Base-by-base conservation (phyloP, 768 basidiomycete species). In the Tephrocybe sp. region DNA sequence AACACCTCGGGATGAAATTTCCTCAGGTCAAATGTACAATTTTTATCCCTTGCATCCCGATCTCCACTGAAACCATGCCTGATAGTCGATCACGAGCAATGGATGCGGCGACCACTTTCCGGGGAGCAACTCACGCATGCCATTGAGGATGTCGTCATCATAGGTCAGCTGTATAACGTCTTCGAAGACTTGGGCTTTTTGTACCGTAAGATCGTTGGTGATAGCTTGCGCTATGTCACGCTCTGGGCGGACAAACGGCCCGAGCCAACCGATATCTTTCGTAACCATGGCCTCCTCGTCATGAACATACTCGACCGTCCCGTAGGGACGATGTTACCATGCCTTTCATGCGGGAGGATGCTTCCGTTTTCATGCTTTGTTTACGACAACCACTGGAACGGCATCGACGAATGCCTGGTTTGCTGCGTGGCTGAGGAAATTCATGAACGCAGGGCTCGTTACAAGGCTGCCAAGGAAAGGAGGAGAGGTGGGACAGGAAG, bases 151-250 rank as follows among this genome's bases (percentile, higher is more conserved):
- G 55, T 51, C 3, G 41, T 51, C 17, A 48, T 51, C 28, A 56
- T 56, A 17, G 18, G 42, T 21, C 28, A 25, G 20, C 26, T 56
- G 3, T 45, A 37, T 42, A 39, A 28, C 15, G 18, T 21, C 4
- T 56, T 56, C 25, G 17, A 23, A 10, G 36, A 17, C 11, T 45
- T 45, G 18, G 33, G 33, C 10, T 55, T 51, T 41, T 42, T 55
- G 37, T 50, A 51, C 26, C 11, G 26, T 14, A 18, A 47, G 24
- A 37, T 48, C 11, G 23, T 26, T 7, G 34, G 21, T 6, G 55
- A 56, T 24, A 56, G 55, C 46, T 34, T 32, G 23, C 46, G 46
- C 24, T 56, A 56, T 30, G 28, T 51, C 46, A 43, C 50, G 9
- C 26, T 56, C 34, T 56, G 55, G 55, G 30, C 23, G 10, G 50